Conservation (phyloP, 495 filamentous ascomycete genomes). For the Podospora anserina region DNA sequence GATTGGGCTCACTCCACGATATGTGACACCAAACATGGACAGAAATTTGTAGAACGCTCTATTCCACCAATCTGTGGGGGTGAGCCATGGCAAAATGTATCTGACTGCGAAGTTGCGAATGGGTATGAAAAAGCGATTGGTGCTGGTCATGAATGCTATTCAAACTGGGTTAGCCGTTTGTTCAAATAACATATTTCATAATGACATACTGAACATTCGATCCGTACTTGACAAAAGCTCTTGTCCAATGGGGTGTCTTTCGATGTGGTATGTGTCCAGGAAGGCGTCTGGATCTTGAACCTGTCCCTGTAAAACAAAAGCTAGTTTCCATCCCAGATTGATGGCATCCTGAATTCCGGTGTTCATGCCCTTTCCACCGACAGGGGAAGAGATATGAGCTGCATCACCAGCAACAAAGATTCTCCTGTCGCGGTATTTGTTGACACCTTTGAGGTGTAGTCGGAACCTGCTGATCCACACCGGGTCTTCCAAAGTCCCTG, state of each 20-base stretch:
- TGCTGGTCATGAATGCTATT: constrained; percentile 30
- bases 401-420: constrained; percentile 58
- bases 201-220: background rate
- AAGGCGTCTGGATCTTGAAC: constrained; percentile 15
- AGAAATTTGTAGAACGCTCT: constrained; percentile 15
- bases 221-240: constrained; percentile 33
- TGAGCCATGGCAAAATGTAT: constrained; percentile 36
- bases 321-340: constrained; percentile 59
- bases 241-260: constrained; percentile 37
- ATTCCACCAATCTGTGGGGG: constrained; percentile 5
- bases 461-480: constrained; percentile 43
- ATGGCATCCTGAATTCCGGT: constrained; percentile 58
- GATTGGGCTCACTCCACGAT: background rate
- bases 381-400: constrained; percentile 57
- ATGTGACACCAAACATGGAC: constrained; percentile 26
- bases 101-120: constrained; percentile 36
- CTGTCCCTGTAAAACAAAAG: constrained; percentile 28
- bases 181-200: constrained; percentile 30
- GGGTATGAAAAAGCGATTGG: constrained; percentile 29
- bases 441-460: constrained; percentile 39
- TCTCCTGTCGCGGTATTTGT: constrained; percentile 34
- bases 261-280: constrained; percentile 40
- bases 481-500: constrained; percentile 33
- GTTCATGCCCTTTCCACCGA: constrained; percentile 61
- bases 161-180: background rate